These are phyloP conservation scores for Amanita subjunquillea DNA, from an alignment of 768 basidiomycete species.

Conservation along the genomic window DNA sequence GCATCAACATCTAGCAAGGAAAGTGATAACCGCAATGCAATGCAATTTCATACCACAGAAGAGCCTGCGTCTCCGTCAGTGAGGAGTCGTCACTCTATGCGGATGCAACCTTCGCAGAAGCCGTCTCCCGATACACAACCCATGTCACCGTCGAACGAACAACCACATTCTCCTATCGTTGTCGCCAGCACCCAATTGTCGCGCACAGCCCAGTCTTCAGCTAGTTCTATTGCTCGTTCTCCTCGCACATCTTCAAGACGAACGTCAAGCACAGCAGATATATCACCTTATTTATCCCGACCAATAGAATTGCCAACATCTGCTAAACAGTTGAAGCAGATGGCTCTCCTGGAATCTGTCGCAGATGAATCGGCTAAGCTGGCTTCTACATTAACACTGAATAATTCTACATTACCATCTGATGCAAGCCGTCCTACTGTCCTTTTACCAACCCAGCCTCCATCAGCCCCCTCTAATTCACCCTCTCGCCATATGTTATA, in stretches of 20 bases:
- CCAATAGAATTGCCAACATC: slow-evolving; percentile 43
- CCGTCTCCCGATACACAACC: not conserved
- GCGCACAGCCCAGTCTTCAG: not conserved
- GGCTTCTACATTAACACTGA: slow-evolving; percentile 10
- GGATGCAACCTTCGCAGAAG: not conserved
- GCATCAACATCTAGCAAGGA: slow-evolving; percentile 18
- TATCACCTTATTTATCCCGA: slow-evolving; percentile 59
- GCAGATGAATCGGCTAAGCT: slow-evolving; percentile 57
- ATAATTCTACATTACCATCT: not conserved
- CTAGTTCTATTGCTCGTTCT: slow-evolving; percentile 9
- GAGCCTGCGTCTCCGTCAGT: not conserved
- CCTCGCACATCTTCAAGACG: slow-evolving; percentile 24
- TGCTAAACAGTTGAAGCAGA: slow-evolving; percentile 55
- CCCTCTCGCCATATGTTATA: not conserved
- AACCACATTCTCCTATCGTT: not conserved
- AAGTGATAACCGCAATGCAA: not conserved
- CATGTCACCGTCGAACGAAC: not conserved
- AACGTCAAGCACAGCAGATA: slow-evolving; percentile 46
- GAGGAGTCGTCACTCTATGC: not conserved
- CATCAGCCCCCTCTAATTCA: not conserved
- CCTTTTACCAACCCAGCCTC: not conserved
- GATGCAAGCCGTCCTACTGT: not conserved
- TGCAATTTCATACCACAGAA: not conserved
- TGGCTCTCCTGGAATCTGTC: slow-evolving; percentile 62
- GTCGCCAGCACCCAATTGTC: not conserved